Percentiles rank a stretch among this genome's conserved stretches.
Evolutionary conservation across 202 grass and related monocot genomes (phyloP).

Genomic region (Setaria italica): DNA sequence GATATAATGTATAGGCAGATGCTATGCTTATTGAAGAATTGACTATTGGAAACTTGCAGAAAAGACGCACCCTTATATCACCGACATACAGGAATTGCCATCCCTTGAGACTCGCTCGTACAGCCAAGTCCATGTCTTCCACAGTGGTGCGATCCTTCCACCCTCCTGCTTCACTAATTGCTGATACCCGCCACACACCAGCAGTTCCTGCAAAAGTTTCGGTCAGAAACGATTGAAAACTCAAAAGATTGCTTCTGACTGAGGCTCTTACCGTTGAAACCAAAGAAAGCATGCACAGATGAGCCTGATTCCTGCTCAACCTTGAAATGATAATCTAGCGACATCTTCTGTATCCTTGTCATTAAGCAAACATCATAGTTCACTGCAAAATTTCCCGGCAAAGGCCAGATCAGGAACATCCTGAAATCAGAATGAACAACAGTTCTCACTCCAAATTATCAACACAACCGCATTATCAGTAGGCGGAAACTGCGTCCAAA

Average conservation of each 20-base stretch:
- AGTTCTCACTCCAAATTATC: constrained; percentile 44
- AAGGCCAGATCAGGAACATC: constrained; percentile 64
- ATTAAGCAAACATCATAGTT: constrained; percentile 68
- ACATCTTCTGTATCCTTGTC: constrained; percentile 93
- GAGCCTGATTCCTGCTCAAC: constrained; percentile 93
- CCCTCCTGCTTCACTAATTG: constrained; percentile 74
- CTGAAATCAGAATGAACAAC: constrained; percentile 62
- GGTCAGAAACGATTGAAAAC: not conserved
- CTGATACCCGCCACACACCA: constrained; percentile 73
- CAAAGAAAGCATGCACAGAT: constrained; percentile 76
- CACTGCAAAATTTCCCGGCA: constrained; percentile 70
- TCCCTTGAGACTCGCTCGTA: constrained; percentile 69
- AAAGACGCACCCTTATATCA: constrained; percentile 62
- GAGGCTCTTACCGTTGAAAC: constrained; percentile 77
- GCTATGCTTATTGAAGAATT: constrained; percentile 7
- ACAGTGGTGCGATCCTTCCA: constrained; percentile 91
- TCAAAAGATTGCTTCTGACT: constrained; percentile 9
- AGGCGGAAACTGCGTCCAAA: not conserved
- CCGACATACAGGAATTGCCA: constrained; percentile 87
- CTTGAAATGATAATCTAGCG: constrained; percentile 87
- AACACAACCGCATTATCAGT: not conserved
- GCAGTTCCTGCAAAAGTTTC: constrained; percentile 67
- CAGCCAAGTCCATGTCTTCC: constrained; percentile 92
- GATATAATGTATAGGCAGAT: not conserved
- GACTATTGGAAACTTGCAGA: not conserved